Base-by-base conservation (phyloP, 257 asterid genomes). In the Plantago elongata region DNA sequence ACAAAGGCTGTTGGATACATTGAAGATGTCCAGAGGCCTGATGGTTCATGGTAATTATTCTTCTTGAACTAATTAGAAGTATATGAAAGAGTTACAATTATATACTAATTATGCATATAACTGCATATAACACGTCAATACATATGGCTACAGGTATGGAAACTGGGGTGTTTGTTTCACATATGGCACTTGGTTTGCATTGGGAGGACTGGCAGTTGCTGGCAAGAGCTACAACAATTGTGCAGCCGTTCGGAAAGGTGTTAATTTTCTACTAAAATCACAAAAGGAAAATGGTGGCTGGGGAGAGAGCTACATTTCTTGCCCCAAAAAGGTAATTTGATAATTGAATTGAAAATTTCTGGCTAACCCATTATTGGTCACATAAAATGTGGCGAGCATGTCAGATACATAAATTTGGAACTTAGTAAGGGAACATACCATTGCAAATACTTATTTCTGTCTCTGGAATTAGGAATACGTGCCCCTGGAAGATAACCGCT, bases 301-400 rank as follows among this genome's bases (percentile, higher is more conserved):
- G 97, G 90, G 97, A 7, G 95, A 89, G 69, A 89, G 97, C 81
- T 89, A 79, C 66, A 82, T 78, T 22, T 89, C 94, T 11, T 83
- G 95, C 61, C 87, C 89, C 1, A 80, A 78, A 9, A 87, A 79
- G 95, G 97, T 89, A 60, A 46, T 22, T 59, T 5, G 7, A 49
- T 0, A 9, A 38, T 57, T 40, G 7, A 13, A 15, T 44, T 60
- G 40, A 11, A 34, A 34, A 34, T 34, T 22, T 22, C 40, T 7
- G 2, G 8, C 40, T 4, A 6, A 7, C 40, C 40, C 40, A 3
- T 34, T 34, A 34, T 34, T 34, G 40, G 3, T 34, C 7, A 7
- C 40, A 34, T 17, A 44, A 6, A 18, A 0, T 6, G 5, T 43
- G 5, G 1, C 15, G 2, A 58, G 9, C 6, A 16, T 16, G 22